These are phyloP conservation scores for Rhodosporidiobolus odoratus DNA, from an alignment of 768 basidiomycete species.

Conservation along the genomic window DNA sequence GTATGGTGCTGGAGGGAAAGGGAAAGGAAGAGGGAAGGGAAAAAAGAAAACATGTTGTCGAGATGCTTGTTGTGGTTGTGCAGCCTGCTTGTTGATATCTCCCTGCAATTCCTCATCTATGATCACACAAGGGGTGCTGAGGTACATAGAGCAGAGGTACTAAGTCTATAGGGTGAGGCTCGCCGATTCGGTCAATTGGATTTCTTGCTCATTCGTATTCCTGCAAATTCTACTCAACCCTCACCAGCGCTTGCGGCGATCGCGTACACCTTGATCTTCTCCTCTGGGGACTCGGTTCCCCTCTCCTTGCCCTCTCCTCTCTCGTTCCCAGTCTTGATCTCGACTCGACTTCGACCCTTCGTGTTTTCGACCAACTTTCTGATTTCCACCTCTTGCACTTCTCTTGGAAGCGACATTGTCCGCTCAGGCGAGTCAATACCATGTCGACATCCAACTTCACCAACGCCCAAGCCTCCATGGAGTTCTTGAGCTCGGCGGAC, in stretches of 20 bases:
- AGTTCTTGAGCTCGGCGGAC: slow-evolving; percentile 21
- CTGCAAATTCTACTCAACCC: no score
- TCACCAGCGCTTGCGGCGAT: neutral
- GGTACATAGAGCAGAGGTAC: no score
- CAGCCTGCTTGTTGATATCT: neutral
- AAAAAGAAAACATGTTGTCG: neutral
- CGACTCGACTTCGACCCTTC: neutral
- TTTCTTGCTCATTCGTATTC: no score
- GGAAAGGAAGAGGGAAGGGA: neutral
- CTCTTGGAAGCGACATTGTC: neutral
- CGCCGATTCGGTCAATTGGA: no score
- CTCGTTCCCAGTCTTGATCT: neutral
- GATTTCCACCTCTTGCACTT: neutral
- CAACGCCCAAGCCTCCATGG: slow-evolving; percentile 17
- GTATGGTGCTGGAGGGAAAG: no score
- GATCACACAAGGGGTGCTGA: no score
- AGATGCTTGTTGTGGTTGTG: neutral
- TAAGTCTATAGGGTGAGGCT: no score
- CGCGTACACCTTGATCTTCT: neutral
- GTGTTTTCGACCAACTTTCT: neutral
- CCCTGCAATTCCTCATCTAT: neutral
- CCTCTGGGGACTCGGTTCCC: neutral
- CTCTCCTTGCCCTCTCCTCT: neutral
- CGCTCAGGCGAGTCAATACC: neutral
- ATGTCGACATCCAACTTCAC: slow-evolving; percentile 2